Evolutionary conservation across 2,329 filamentous ascomycete genomes (phyloP).

Genomic region (Fusarium sp.): DNA sequence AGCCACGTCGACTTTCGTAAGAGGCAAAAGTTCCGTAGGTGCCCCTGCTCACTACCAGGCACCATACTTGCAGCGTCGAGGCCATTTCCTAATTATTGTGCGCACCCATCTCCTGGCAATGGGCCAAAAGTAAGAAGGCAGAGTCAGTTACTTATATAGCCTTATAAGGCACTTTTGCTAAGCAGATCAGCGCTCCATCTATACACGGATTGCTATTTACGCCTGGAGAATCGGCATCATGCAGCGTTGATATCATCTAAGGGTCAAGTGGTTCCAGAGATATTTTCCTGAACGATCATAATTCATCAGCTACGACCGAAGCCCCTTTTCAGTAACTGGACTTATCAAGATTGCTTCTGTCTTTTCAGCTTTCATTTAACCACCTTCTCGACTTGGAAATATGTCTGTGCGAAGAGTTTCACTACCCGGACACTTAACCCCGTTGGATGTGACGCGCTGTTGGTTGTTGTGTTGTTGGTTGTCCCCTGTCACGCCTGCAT

Average conservation of each 20-base stretch:
- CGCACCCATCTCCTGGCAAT: no score
- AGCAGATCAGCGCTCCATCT: fast-evolving
- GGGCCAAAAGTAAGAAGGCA: fast-evolving
- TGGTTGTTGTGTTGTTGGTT: background rate
- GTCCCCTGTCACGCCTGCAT: background rate
- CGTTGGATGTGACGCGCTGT: background rate
- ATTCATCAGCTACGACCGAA: fast-evolving
- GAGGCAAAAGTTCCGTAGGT: fast-evolving
- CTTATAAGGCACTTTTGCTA: background rate
- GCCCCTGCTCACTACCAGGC: background rate
- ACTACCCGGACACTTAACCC: fast-evolving
- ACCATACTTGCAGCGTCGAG: fast-evolving
- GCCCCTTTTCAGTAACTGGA: background rate
- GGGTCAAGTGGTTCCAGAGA: fast-evolving
- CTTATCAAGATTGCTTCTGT: background rate
- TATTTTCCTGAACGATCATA: background rate
- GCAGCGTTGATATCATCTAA: fast-evolving
- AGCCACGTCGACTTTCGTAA: fast-evolving
- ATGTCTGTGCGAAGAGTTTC: background rate
- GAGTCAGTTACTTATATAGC: fast-evolving
- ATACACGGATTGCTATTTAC: fast-evolving
- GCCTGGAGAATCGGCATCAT: fast-evolving
- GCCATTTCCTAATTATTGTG: fast-evolving
- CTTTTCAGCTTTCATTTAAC: background rate
- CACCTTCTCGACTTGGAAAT: background rate